Evolutionary conservation across 192 early-diverging fungal species (phyloP).

Genomic region (Coemansia sp.): DNA sequence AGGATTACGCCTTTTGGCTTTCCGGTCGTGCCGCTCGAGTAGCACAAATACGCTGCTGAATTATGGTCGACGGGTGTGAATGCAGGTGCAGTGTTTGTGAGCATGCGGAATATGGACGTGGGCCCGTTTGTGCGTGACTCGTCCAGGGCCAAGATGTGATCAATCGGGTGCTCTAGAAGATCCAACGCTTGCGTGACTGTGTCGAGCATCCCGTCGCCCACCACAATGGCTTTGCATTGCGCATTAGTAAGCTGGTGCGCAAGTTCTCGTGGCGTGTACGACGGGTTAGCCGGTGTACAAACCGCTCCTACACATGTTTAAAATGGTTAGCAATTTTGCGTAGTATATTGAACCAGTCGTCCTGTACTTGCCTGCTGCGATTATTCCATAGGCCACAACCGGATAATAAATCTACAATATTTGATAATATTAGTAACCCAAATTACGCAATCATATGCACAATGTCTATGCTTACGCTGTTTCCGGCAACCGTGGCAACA

Average conservation of each 20-base stretch:
- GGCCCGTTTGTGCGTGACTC: conserved; percentile 6
- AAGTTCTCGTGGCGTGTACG: conserved; percentile 77
- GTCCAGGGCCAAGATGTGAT: conserved; percentile 43
- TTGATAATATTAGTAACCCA: background rate
- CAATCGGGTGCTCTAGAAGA: conserved; percentile 20
- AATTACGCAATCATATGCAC: too few species aligned
- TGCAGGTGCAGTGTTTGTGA: background rate
- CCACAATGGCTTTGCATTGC: conserved; percentile 65
- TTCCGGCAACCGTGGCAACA: conserved; percentile 57
- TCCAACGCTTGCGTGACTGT: conserved; percentile 21
- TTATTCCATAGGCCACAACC: conserved; percentile 62
- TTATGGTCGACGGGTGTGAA: background rate
- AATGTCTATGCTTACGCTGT: conserved; percentile 42
- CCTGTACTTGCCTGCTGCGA: conserved; percentile 48
- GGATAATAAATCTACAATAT: conserved; percentile 51
- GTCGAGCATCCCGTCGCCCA: conserved; percentile 41
- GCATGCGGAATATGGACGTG: conserved; percentile 18
- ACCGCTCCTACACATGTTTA: conserved; percentile 39
- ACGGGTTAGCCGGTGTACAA: conserved; percentile 76
- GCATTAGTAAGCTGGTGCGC: conserved; percentile 76
- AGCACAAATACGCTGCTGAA: conserved; percentile 59
- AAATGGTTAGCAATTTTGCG: background rate
- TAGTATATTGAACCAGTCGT: too few species aligned
- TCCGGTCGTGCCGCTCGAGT: conserved; percentile 72
- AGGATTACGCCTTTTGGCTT: conserved; percentile 66